Base-by-base conservation (phyloP, 192 early-diverging fungal species). In the Oehlia diaphana region DNA sequence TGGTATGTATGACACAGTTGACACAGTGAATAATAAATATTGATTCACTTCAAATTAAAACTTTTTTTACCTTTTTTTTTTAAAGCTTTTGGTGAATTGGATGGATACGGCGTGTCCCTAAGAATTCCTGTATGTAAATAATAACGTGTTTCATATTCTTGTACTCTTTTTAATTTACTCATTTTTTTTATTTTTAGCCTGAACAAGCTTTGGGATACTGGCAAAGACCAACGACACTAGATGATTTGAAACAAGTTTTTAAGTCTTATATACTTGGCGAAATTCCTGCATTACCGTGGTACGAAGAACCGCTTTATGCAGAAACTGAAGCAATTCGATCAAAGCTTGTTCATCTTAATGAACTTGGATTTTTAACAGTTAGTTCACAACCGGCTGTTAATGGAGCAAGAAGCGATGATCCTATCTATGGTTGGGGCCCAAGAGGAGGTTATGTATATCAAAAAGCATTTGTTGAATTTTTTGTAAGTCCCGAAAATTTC, bases 381-480 rank as follows among this genome's bases (percentile, higher is more conserved):
- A 98, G 97, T 79, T 95, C 93, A 28, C 98, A 99, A 87, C 98
- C 97, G 53, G 94, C 96, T 50, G 92, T 99, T 63, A 96, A 99
- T 83, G 96, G 96, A 14, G 93, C 86, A 13, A 80, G 81, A 21
- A 95, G 93, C 62, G 82, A 87, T 31, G 92, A 98, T 78, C 79
- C 83, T 16, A 79, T 90, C 26, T 92, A 91, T 81, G 98, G 98
- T 39, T 99, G 98, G 98, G 98, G 98, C 23, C 98, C 98, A 63
- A 93, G 92, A 78, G 92, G 95, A 80, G 98, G 97, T 3, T 97
- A 94, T 79, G 92, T 98, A 0, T 99, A 96, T 88, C 97, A 99
- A 85, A 99, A 99, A 87, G 95, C 96, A 33, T 99, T 97, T 85
- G 87, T 99, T 63, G 98, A 99, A 84, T 97, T 97, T 83, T 99